These are phyloP conservation scores for Fusarium citri DNA, from an alignment of 2,329 filamentous ascomycete genomes.

Conservation along the genomic window DNA sequence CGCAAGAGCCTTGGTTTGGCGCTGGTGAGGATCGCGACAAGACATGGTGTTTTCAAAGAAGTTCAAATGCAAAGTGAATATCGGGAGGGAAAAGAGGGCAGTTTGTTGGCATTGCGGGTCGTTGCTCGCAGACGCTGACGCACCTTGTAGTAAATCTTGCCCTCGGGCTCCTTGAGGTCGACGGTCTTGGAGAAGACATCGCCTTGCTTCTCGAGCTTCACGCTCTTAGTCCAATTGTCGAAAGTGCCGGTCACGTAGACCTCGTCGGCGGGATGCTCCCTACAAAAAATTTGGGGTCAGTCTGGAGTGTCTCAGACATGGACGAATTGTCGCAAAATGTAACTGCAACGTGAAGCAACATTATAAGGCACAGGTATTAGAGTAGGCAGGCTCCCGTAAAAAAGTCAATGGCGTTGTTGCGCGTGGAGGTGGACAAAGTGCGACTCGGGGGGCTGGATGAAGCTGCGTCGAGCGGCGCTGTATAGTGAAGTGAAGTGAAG, in stretches of 20 bases:
- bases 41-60: constrained; percentile 1
- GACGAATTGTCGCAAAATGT: constrained; percentile 15
- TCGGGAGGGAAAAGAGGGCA: constrained; percentile 20
- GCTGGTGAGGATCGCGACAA: constrained; percentile 8
- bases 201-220: constrained; percentile 82
- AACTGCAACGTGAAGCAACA: constrained; percentile 21
- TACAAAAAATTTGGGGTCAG: constrained; percentile 55
- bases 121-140: constrained; percentile 47
- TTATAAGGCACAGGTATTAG: constrained; percentile 5
- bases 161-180: constrained; percentile 69
- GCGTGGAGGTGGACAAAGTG: constrained; percentile 16
- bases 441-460: constrained; percentile 10
- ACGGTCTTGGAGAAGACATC: constrained; percentile 85
- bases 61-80: constrained; percentile 15
- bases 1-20: constrained; percentile 11
- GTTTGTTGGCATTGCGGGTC: constrained; percentile 16
- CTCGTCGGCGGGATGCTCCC: constrained; percentile 85
- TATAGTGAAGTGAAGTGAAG: constrained; percentile 26
- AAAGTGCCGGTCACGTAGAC: constrained; percentile 97
- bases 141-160: constrained; percentile 97
- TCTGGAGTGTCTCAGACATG: constrained; percentile 42
- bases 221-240: constrained; percentile 90
- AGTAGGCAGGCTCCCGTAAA: constrained; percentile 18
- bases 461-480: constrained; percentile 12
- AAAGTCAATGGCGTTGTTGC: constrained; percentile 28